These are phyloP conservation scores for Elsinoe ampelina DNA, from an alignment of 2,329 filamentous ascomycete species.

Conservation along the genomic window DNA sequence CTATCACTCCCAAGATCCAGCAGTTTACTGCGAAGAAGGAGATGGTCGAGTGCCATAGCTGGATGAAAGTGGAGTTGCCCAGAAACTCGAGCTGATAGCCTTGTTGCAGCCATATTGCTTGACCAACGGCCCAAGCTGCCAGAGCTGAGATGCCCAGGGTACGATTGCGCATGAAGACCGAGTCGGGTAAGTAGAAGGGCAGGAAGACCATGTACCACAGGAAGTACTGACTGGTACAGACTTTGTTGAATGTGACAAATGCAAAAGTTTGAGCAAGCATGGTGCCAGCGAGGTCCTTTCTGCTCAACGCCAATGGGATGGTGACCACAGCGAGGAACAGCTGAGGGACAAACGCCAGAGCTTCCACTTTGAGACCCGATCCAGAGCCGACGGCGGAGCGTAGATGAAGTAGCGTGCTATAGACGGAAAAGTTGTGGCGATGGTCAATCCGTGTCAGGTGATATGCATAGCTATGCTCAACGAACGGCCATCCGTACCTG, in stretches of 20 bases:
- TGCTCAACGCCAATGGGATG: slow-evolving; percentile 67
- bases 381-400: slow-evolving; percentile 52
- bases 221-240: slow-evolving; percentile 99
- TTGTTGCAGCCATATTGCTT: slow-evolving; percentile 47
- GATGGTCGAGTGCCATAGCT: slow-evolving; percentile 66
- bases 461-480: slow-evolving; percentile 86
- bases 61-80: slow-evolving; percentile 72
- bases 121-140: slow-evolving; percentile 63
- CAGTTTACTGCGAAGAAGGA: slow-evolving; percentile 78
- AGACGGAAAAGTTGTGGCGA: slow-evolving; percentile 95
- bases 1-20: slow-evolving; percentile 75
- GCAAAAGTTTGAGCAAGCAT: slow-evolving; percentile 96
- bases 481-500: slow-evolving; percentile 70
- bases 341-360: slow-evolving; percentile 82
- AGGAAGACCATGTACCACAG: slow-evolving; percentile 95
- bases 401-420: slow-evolving; percentile 85
- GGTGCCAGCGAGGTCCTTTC: slow-evolving; percentile 67
- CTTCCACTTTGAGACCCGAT: slow-evolving; percentile 52
- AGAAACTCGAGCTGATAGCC: slow-evolving; percentile 47
- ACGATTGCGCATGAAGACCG: slow-evolving; percentile 56
- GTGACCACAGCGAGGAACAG: slow-evolving; percentile 67
- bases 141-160: slow-evolving; percentile 56
- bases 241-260: slow-evolving; percentile 97
- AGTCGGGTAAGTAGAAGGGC: slow-evolving; percentile 78
- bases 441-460: slow-evolving; percentile 91